These are phyloP conservation scores for Aspergillus caelatus DNA, from an alignment of 2,329 filamentous ascomycete species.

Conservation along the genomic window DNA sequence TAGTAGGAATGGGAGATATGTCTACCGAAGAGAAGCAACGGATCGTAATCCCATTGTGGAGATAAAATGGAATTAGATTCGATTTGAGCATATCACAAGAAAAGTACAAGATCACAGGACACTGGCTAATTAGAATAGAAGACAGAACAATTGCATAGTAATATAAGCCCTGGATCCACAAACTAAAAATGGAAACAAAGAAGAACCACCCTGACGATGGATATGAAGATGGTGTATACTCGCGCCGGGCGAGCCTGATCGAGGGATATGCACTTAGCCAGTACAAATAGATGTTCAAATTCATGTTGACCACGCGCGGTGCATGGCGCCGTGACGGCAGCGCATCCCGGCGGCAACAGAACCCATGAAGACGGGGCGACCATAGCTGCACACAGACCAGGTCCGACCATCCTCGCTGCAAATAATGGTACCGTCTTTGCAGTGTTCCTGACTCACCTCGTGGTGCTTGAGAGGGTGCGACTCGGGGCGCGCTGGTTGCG, in stretches of 20 bases:
- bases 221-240: not conserved
- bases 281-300: not conserved
- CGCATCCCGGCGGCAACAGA: constrained; percentile 40
- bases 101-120: not conserved
- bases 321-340: constrained; percentile 33
- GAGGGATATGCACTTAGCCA: not conserved
- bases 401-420: constrained; percentile 35
- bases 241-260: constrained; percentile 8
- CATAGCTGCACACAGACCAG: constrained; percentile 40
- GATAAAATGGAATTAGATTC: not conserved
- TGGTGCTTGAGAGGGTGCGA: constrained; percentile 9
- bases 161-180: not conserved
- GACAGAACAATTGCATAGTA: not conserved
- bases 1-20: no score
- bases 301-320: not conserved
- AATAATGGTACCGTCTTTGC: constrained; percentile 33
- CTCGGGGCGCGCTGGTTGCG: not conserved
- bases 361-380: constrained; percentile 39
- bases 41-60: not conserved
- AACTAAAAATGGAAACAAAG: not conserved
- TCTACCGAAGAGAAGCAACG: not conserved
- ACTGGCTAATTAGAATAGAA: not conserved
- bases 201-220: not conserved
- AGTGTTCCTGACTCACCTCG: constrained; percentile 17
- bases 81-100: not conserved